Evolutionary conservation across 768 basidiomycete genomes (phyloP).

Genomic region (Hygrocybe coccinea): DNA sequence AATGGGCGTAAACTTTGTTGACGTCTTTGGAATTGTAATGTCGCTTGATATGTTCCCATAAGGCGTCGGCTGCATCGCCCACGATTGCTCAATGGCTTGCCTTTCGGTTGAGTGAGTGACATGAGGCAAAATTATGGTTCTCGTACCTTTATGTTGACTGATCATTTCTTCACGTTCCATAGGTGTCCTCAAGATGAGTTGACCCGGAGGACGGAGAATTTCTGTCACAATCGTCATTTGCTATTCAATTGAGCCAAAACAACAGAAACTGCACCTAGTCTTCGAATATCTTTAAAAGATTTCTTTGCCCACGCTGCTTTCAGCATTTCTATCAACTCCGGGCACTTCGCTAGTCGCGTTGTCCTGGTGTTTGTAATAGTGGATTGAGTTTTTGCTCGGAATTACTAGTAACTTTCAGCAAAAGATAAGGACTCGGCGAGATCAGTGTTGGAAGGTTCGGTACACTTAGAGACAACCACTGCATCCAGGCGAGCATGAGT

Average conservation of each 20-base stretch:
- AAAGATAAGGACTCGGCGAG: background rate
- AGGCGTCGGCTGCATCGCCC: background rate
- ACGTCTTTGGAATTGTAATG: background rate
- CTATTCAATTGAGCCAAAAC: background rate
- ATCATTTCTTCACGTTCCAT: too few species aligned
- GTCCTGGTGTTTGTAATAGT: background rate
- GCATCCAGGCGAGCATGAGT: background rate
- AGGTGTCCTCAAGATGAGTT: background rate
- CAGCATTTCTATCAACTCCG: background rate
- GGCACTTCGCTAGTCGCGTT: background rate
- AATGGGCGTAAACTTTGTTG: background rate
- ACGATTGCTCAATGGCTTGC: constrained; percentile 1
- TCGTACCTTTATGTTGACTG: background rate
- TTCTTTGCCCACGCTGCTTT: background rate
- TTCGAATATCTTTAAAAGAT: background rate
- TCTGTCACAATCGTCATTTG: background rate
- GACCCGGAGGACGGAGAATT: background rate
- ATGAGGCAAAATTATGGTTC: background rate
- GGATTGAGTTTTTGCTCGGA: background rate
- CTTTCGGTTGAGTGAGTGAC: background rate
- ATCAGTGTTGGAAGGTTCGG: background rate
- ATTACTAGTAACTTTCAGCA: background rate
- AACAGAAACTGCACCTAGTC: background rate
- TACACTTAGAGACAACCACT: background rate
- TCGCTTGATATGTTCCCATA: constrained; percentile 1